phyloP scores from a whole-genome alignment of 2,329 filamentous ascomycete genomes.

The Epichloe festucae region DNA sequence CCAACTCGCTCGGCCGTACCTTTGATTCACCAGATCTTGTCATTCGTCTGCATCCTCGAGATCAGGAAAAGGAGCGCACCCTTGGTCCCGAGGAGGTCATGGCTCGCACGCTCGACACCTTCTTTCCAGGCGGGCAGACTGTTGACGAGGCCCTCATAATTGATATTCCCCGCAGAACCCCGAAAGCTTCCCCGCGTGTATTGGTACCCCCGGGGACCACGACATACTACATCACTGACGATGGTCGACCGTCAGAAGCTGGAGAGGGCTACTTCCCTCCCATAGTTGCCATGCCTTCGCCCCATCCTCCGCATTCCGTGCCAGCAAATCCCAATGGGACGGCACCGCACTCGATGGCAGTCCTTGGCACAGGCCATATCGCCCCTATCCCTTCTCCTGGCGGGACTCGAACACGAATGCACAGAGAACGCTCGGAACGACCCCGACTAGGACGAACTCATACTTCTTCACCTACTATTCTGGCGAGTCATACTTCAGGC shows the following conservation, averaged over 20 bases:
- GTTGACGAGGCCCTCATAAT: conserved; percentile 86
- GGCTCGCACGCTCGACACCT: conserved; percentile 61
- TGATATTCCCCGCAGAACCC: conserved; percentile 70
- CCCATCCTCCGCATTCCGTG: conserved; percentile 28
- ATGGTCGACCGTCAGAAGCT: conserved; percentile 51
- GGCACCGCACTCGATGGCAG: conserved; percentile 55
- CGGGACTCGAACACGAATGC: conserved; percentile 40
- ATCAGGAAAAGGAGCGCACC: conserved; percentile 50
- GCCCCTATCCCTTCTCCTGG: conserved; percentile 75
- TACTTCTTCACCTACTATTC: conserved; percentile 67
- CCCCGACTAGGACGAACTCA: conserved; percentile 56
- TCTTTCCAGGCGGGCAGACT: conserved; percentile 75
- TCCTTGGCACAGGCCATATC: conserved; percentile 68
- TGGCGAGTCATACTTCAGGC: conserved; percentile 17
- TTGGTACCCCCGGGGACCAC: conserved; percentile 30
- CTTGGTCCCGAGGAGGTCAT: conserved; percentile 82
- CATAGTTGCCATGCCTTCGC: conserved; percentile 33
- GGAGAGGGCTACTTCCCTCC: conserved; percentile 77
- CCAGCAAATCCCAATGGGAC: conserved; percentile 22
- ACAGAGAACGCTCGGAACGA: conserved; percentile 43
- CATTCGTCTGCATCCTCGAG: conserved; percentile 63
- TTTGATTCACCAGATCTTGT: conserved; percentile 87
- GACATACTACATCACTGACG: conserved; percentile 47
- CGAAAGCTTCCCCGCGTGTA: conserved; percentile 62
- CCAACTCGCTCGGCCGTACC: conserved; percentile 75